phyloP scores from a whole-genome alignment of 2,329 filamentous ascomycete genomes.

The Trichophyton benhamiae region DNA sequence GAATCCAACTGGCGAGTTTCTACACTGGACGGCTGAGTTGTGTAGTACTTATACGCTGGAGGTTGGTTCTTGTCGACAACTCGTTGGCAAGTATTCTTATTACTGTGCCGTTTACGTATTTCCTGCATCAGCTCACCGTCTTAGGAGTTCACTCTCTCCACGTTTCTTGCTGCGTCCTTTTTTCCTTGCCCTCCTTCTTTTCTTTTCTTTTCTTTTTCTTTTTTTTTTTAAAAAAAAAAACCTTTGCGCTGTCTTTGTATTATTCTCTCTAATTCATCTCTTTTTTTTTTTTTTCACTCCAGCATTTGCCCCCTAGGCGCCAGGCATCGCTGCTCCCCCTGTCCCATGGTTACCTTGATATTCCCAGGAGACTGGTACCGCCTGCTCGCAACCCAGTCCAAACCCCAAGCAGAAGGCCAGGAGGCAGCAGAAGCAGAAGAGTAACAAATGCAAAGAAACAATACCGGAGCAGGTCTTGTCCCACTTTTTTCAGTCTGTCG shows the following conservation, averaged over 20 bases:
- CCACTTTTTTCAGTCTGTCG: neutral
- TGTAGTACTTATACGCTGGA: neutral
- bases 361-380: conserved; percentile 2
- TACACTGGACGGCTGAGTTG: neutral
- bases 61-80: neutral
- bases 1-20: neutral
- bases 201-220: neutral
- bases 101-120: neutral
- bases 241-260: neutral
- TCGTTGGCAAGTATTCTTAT: neutral
- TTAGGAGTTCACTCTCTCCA: neutral
- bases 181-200: neutral
- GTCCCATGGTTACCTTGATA: conserved; percentile 1
- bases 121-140: neutral
- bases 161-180: neutral
- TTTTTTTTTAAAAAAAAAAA: too few relatives aligned
- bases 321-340: neutral
- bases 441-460: neutral
- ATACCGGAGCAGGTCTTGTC: neutral
- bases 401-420: neutral
- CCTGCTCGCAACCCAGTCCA: neutral
- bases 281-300: neutral
- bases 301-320: neutral
- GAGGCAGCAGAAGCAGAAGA: neutral
- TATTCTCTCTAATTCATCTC: neutral